Evolutionary conservation across 2,329 filamentous ascomycete genomes (phyloP).

Genomic region (Hypoxylon sp.): DNA sequence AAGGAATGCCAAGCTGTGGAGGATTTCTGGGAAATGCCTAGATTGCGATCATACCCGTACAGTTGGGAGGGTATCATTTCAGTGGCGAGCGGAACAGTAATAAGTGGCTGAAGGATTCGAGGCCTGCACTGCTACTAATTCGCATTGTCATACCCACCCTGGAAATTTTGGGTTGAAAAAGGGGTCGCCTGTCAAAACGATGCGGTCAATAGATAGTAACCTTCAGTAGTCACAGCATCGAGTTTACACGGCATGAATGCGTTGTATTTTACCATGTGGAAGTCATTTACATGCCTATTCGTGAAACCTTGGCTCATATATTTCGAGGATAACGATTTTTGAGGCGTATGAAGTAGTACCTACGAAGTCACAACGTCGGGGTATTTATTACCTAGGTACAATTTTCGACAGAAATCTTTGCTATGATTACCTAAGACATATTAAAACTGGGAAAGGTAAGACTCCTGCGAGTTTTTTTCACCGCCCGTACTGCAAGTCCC

Average conservation of each 20-base stretch:
- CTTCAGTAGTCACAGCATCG: not conserved
- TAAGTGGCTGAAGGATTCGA: not conserved
- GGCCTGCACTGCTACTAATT: not conserved
- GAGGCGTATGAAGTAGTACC: not conserved
- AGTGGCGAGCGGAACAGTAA: not conserved
- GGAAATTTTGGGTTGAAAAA: constrained; percentile 6
- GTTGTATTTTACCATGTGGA: not conserved
- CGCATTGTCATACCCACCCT: not conserved
- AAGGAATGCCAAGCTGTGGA: constrained; percentile 1
- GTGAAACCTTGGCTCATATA: not conserved
- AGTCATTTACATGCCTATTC: not conserved
- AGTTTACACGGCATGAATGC: not conserved
- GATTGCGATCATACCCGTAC: not conserved
- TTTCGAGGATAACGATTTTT: not conserved
- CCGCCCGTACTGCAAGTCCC: not conserved
- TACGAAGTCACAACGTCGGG: not conserved
- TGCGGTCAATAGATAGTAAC: not conserved
- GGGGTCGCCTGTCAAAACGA: not conserved
- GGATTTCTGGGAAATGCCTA: not conserved
- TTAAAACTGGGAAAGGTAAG: not conserved
- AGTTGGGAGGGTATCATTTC: not conserved
- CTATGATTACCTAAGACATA: not conserved
- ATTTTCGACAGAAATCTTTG: too few relatives aligned
- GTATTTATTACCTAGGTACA: too few relatives aligned
- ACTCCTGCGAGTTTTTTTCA: not conserved